These are phyloP conservation scores for Pichia sp. DNA, from an alignment of 1,139 yeast species.

Conservation along the genomic window DNA sequence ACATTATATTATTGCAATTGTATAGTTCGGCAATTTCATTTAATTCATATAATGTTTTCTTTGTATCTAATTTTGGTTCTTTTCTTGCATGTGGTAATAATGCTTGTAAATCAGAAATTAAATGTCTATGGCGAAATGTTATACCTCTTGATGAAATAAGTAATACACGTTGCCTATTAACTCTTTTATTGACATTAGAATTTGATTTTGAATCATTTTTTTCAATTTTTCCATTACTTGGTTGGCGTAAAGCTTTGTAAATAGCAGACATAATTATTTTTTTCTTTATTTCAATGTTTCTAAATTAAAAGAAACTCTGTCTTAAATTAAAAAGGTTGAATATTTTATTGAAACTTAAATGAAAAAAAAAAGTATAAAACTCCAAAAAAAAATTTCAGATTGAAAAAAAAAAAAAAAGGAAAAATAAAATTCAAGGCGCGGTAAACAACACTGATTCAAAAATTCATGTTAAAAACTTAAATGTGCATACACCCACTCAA, in stretches of 20 bases:
- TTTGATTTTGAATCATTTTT: conserved; percentile 17
- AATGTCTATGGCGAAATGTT: conserved; percentile 90
- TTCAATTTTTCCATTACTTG: conserved; percentile 27
- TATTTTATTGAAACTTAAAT: too few species aligned
- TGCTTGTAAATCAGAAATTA: conserved; percentile 72
- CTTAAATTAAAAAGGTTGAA: too few species aligned
- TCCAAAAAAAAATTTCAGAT: neutral
- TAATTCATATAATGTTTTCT: conserved; percentile 79
- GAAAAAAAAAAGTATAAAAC: neutral
- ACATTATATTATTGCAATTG: conserved; percentile 92
- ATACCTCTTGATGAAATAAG: conserved; percentile 93
- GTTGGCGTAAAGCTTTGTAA: conserved; percentile 57
- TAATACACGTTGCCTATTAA: conserved; percentile 75
- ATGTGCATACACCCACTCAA: too few species aligned
- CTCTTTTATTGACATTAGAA: conserved; percentile 31
- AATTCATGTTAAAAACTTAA: too few species aligned
- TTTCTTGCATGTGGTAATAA: conserved; percentile 93
- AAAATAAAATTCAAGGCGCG: neutral
- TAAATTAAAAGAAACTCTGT: too few species aligned
- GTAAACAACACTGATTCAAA: neutral
- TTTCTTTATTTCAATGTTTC: neutral
- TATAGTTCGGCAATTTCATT: conserved; percentile 95
- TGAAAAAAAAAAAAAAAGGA: neutral
- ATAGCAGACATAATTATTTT: conserved; percentile 39
- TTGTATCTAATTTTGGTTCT: conserved; percentile 93